Base-by-base conservation (phyloP, 768 basidiomycete species). In the Leccinellum rugosiceps region DNA sequence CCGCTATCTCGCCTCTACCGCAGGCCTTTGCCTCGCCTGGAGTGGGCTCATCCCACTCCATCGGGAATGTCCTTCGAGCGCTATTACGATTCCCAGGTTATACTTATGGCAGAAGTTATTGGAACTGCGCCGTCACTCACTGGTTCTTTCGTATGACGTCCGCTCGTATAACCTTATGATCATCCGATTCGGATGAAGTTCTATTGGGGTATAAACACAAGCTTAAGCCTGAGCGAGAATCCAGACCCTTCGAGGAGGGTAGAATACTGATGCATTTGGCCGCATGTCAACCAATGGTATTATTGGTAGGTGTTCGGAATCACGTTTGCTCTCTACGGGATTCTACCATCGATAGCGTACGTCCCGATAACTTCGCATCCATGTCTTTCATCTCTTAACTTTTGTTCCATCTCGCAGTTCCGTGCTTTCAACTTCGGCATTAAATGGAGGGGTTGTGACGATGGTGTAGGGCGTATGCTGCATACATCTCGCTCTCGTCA, bases 251-350 rank as follows among this genome's bases (percentile, higher is more conserved):
- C 17, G 71, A 72, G 52, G 70, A 67, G 47, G 47, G 57, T 52
- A 11, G 10, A 3, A 15, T 41, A 19, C 5, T 13, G 31, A 28
- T 38, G 13, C 19, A 25, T 28, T 3, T 28, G 3, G 23, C 9
- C 9, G 9, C 2, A 23, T 26, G 3, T 23, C 43, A 21, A 23
- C 19, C 21, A 11, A 35, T 4, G 26, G 19, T 8, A 17, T 10
- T 3, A 64, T 63, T 32, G 25, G 71, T 65, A 88, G 83, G 82
- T 85, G 9, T 87, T 88, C 58, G 86, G 87, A 1, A 75, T 87
- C 23, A 81, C 82, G 0, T 88, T 88, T 67, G 84, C 81, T 5
- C 83, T 87, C 56, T 84, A 87, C 50, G 86, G 87, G 0, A 63
- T 88, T 14, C 78, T 86, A 2, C 85, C 80, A n/a, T 80, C 86